Evolutionary conservation across 2,329 filamentous ascomycete genomes (phyloP), one percentile per base, ranked within the genome.

Genomic region (Colletotrichum simmondsii): DNA sequence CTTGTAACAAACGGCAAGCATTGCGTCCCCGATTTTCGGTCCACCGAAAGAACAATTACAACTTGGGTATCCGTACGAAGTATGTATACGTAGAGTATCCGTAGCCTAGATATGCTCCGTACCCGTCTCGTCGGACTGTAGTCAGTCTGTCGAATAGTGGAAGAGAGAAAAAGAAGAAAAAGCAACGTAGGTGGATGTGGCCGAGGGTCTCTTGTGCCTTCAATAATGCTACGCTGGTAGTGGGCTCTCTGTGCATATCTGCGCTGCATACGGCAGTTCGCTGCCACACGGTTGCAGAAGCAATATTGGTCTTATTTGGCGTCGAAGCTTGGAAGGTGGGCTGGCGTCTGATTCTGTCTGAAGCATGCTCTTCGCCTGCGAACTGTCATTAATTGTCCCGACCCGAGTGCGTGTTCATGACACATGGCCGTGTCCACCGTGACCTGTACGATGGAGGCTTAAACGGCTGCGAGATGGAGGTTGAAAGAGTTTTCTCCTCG

Each of bases 161-260:
- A 42, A 19, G 12, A 37, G 12, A 42, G n/a, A 58, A 28, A 53
- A 24, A 30, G 22, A 37, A 28, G 67, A 58, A 74, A 58, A 65
- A 72, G 52, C 63, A 66, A 67, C 32, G 65, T 42, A 59, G 32
- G 60, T 32, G 53, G 65, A 32, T 26, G 54, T 42, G 49, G 16
- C 42, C 19, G 42, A 49, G 42, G 42, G 19, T 11, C 42, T 49
- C 42, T 22, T 69, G 35, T 30, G 69, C 64, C 49, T 68, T 58
- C 69, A 72, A 63, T 68, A 72, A 68, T 68, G 49, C 58, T 26
- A 63, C 65, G 49, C 59, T 63, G 52, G 64, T n/a, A 62, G 64
- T 67, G 64, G 64, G 16, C 52, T 42, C 64, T 37, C 46, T 10
- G 57, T 63, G 69, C 69, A 72, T 19, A 64, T 64, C 65, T 54